Conservation (phyloP, 352 stramenopile genomes). For the Chrysophaeum taylorii region DNA sequence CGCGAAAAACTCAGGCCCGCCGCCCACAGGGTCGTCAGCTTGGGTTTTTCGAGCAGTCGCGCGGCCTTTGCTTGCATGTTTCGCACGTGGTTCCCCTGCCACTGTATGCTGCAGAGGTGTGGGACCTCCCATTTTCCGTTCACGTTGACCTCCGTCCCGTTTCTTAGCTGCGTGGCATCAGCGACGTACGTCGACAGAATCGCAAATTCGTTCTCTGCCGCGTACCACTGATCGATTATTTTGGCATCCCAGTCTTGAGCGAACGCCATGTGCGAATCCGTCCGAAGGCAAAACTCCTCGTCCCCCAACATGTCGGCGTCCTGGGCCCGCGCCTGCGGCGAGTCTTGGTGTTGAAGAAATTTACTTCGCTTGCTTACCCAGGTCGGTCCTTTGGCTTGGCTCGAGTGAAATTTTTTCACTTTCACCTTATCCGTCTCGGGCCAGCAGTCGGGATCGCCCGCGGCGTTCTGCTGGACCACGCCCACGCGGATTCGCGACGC, state of each 20-base stretch:
- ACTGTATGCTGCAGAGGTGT: constrained; percentile 48
- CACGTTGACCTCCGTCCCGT: constrained; percentile 28
- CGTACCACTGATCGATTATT: constrained; percentile 58
- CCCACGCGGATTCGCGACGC: constrained; percentile 49
- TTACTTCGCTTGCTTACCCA: constrained; percentile 39
- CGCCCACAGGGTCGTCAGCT: constrained; percentile 65
- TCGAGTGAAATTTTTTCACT: constrained; percentile 39
- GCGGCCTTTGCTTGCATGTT: constrained; percentile 46
- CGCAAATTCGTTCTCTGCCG: constrained; percentile 62
- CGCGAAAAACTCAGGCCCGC: constrained; percentile 59
- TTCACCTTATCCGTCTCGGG: constrained; percentile 42
- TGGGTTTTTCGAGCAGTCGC: constrained; percentile 43
- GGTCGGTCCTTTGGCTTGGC: constrained; percentile 44
- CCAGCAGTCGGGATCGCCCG: constrained; percentile 49
- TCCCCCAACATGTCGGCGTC: constrained; percentile 40
- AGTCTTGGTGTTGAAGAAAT: constrained; percentile 29
- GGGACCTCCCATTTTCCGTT: constrained; percentile 47
- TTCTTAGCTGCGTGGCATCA: constrained; percentile 48
- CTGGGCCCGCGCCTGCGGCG: constrained; percentile 27
- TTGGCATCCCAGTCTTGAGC: constrained; percentile 54
- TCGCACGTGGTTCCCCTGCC: constrained; percentile 25
- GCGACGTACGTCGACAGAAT: constrained; percentile 64
- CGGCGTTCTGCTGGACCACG: constrained; percentile 60
- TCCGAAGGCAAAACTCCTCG: constrained; percentile 70
- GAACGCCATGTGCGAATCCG: constrained; percentile 71